These are phyloP conservation scores for Saccharomycopsis hybrid DNA, from an alignment of 1,139 yeast genomes.

Conservation along the genomic window DNA sequence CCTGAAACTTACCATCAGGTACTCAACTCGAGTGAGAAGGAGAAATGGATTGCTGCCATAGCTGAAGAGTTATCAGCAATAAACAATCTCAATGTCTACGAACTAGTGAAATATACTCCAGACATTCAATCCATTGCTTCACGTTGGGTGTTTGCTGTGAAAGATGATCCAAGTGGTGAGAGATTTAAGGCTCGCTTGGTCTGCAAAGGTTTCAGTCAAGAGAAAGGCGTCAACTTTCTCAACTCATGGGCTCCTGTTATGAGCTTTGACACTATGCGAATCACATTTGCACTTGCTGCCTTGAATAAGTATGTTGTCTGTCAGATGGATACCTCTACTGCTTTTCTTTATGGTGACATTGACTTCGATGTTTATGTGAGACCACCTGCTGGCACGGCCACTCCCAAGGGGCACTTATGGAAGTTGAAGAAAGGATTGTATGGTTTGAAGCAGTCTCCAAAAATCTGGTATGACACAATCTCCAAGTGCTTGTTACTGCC, in stretches of 20 bases:
- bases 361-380: not conserved
- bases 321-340: not conserved
- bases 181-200: not conserved
- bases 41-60: no score
- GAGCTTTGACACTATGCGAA: not conserved
- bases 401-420: conserved; percentile 1
- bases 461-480: conserved; percentile 3
- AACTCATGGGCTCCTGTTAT: not conserved
- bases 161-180: not conserved
- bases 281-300: not conserved
- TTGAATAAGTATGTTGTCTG: not conserved
- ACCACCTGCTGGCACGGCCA: no score
- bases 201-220: not conserved
- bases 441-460: conserved; percentile 7
- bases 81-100: no score
- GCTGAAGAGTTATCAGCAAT: no score
- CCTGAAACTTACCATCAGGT: no score
- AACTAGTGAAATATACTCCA: no score
- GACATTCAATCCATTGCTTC: no score
- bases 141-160: no score
- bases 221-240: not conserved
- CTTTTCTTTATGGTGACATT: not conserved
- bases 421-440: conserved; percentile 17
- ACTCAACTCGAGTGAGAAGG: no score
- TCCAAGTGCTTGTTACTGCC: not conserved